These are phyloP conservation scores for Citrus glauca DNA, from an alignment of 345 rosid species.

Conservation along the genomic window DNA sequence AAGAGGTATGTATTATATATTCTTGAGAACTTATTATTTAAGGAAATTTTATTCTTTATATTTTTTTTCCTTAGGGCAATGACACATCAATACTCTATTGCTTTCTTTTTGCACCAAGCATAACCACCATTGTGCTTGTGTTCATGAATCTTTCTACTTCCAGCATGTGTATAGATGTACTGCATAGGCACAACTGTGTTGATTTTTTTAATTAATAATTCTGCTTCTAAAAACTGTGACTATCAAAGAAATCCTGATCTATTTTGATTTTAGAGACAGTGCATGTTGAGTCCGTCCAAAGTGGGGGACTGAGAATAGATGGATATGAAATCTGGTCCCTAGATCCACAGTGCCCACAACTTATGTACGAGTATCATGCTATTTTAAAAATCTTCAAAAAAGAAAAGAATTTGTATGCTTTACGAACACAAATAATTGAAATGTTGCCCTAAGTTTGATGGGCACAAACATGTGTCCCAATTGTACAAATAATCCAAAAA, in stretches of 20 bases:
- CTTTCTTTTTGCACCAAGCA: neutral
- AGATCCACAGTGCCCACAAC: neutral
- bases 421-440: neutral
- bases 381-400: neutral
- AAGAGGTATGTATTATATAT: constrained; percentile 38
- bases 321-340: constrained; percentile 15
- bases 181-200: neutral
- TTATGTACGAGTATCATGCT: neutral
- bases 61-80: neutral
- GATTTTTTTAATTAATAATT: neutral
- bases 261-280: neutral
- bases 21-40: neutral
- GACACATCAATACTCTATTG: neutral
- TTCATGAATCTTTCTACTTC: neutral
- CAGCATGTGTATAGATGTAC: neutral
- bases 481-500: neutral
- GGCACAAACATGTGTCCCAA: neutral
- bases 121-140: neutral
- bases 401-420: neutral
- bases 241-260: neutral
- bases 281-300: neutral
- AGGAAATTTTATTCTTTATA: too few species aligned
- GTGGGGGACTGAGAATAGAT: constrained; percentile 15
- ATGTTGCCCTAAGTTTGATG: constrained; percentile 16
- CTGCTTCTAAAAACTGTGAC: neutral